phyloP scores from a whole-genome alignment of 805 yeast species.

The Pichia ethanolica region DNA sequence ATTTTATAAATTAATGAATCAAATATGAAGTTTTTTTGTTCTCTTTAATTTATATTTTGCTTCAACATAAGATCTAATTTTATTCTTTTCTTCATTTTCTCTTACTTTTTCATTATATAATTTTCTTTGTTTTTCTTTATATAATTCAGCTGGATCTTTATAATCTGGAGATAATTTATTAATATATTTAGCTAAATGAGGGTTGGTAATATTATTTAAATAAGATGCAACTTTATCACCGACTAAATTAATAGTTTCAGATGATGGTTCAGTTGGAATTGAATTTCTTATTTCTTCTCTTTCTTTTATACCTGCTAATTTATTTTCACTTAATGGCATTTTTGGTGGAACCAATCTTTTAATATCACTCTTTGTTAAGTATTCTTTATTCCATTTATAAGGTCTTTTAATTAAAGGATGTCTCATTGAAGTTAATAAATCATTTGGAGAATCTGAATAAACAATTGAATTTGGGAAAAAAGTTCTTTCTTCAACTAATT shows the following conservation, averaged over 20 bases:
- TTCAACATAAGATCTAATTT: conserved; percentile 11
- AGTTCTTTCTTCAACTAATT: conserved; percentile 60
- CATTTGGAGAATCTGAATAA: conserved; percentile 61
- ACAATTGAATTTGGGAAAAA: conserved; percentile 63
- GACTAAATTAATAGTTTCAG: conserved; percentile 38
- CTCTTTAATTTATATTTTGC: conserved; percentile 17
- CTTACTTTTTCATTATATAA: conserved; percentile 14
- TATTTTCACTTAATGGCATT: conserved; percentile 67
- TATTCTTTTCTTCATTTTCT: conserved; percentile 20
- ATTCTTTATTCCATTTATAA: conserved; percentile 48
- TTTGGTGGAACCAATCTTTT: conserved; percentile 57
- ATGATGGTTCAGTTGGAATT: conserved; percentile 31
- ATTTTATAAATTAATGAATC: neutral
- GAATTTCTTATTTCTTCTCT: conserved; percentile 38
- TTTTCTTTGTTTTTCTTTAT: conserved; percentile 15
- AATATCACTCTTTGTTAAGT: conserved; percentile 53
- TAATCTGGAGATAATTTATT: conserved; percentile 22
- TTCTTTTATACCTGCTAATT: conserved; percentile 55
- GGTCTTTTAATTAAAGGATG: conserved; percentile 59
- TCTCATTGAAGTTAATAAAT: conserved; percentile 56
- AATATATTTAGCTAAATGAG: conserved; percentile 25
- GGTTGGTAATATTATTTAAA: conserved; percentile 27
- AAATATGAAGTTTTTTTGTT: conserved; percentile 13
- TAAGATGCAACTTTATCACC: conserved; percentile 35
- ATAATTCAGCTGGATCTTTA: conserved; percentile 14